Base-by-base conservation (phyloP, 2,329 filamentous ascomycete genomes). In the Epicoccum nigrum region DNA sequence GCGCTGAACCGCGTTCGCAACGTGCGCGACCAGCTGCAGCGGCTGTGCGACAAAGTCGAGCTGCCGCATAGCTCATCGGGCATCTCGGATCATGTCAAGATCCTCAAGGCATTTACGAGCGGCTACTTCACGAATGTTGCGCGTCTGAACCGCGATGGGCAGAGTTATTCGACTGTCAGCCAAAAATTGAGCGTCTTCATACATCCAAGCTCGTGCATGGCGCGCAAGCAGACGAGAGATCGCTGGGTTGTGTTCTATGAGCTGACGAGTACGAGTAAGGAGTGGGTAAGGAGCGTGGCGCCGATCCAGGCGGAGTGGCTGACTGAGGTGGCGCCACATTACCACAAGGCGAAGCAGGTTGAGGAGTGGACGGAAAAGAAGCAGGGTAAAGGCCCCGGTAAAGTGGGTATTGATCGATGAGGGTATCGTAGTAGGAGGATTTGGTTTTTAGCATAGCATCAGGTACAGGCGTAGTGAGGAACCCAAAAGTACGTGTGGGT, bases 41-140 rank as follows among this genome's bases (percentile, higher is more conserved):
- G 95, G 65, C 83, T 99, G 3, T 97, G 93, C 74, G 94, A 99
- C 63, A 86, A 92, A 3, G 91, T 97, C 20, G 94, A 97, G 73
- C 89, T 97, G 4, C 81, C 83, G 0, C 61, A 83, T 23, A 83
- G 85, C 2, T 88, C 86, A 1, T 83, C 83, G 56, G 91, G 91
- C 4, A 79, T 86, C 2, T 80, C 79, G 42, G 92, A 97, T 70
- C 74, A 91, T 15, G 77, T 85, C 4, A 89, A 91, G 0, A 92
- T 97, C 62, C 88, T 92, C 66, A 92, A 95, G 54, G 88, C 92
- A 11, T 83, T 99, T 45, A 92, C 91, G 1, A 86, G 92, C 0
- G 94, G 93, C 1, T 99, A 96, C 81, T 97, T 97, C 79, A 87
- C 90, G 15, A 96, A 97, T 71, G 92, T 92, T 0, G 92, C 92